Percentiles rank a stretch among this genome's conserved stretches.
Conservation (phyloP, 352 stramenopile species). For the Phytophthora capsici region DNA sequence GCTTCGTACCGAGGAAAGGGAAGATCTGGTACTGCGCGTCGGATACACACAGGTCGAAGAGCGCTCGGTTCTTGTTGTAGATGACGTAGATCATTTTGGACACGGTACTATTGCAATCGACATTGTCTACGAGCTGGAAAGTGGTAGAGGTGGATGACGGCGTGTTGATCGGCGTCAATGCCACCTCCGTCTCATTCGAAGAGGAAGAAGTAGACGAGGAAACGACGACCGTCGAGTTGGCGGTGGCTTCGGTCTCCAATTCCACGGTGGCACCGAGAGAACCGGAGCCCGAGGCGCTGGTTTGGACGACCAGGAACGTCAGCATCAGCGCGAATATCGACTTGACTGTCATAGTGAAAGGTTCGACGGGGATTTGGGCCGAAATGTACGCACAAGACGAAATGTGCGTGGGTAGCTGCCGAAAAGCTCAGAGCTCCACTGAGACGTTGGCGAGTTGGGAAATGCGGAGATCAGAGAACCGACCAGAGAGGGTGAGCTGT, state of each 20-base stretch:
- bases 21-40: conserved; percentile 71
- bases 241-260: conserved; percentile 8
- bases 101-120: conserved; percentile 50
- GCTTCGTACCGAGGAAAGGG: conserved; percentile 50
- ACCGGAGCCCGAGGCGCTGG: conserved; percentile 17
- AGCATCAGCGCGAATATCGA: conserved; percentile 25
- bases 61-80: conserved; percentile 59
- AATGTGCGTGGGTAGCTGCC: conserved; percentile 2
- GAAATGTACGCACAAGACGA: conserved; percentile 4
- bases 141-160: conserved; percentile 49
- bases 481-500: conserved; percentile 29
- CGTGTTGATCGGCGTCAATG: conserved; percentile 38
- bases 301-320: conserved; percentile 9
- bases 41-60: conserved; percentile 56
- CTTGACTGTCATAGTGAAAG: conserved; percentile 7
- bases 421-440: not conserved
- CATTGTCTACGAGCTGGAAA: conserved; percentile 54
- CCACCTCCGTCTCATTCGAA: conserved; percentile 10
- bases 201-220: conserved; percentile 10
- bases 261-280: conserved; percentile 16
- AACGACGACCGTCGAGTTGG: not conserved
- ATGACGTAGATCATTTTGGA: conserved; percentile 52
- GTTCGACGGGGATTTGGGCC: not conserved
- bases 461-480: conserved; percentile 32
- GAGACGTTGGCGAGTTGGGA: conserved; percentile 9